Conservation (phyloP, 345 rosid species). For the Ricinus communis region DNA sequence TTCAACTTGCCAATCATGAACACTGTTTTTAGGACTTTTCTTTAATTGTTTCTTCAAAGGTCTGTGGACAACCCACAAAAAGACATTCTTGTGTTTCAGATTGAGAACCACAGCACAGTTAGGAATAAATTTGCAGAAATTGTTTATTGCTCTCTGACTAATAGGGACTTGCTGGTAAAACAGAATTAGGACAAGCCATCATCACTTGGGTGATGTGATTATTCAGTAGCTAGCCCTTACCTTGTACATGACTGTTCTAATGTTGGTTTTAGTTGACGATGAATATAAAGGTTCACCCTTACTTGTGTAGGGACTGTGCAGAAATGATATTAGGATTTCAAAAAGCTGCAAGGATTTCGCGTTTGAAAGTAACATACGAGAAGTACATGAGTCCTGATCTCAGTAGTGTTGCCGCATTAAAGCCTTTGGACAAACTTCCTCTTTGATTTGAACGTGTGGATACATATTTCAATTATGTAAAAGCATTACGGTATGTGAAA, state of each 20-base stretch:
- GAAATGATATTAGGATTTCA: slow-evolving; percentile 78
- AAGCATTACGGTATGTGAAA: neutral
- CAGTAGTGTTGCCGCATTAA: slow-evolving; percentile 56
- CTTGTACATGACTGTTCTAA: too few species aligned
- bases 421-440: slow-evolving; percentile 54
- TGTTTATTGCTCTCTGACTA: too few species aligned
- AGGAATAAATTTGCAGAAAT: too few species aligned
- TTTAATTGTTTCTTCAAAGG: too few species aligned
- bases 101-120: too few species aligned
- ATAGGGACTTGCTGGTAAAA: too few species aligned
- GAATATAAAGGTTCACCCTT: neutral
- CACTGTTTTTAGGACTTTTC: neutral
- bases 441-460: slow-evolving; percentile 5
- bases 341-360: slow-evolving; percentile 56
- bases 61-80: too few species aligned
- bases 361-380: slow-evolving; percentile 66
- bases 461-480: neutral
- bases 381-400: slow-evolving; percentile 57
- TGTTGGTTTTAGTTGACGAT: neutral
- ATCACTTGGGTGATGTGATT: too few species aligned
- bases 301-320: slow-evolving; percentile 64
- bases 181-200: too few species aligned
- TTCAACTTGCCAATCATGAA: neutral
- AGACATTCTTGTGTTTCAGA: too few species aligned
- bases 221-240: too few species aligned